Conservation (phyloP, 108 stramenopile genomes). For the Mediolabrus comicus region DNA sequence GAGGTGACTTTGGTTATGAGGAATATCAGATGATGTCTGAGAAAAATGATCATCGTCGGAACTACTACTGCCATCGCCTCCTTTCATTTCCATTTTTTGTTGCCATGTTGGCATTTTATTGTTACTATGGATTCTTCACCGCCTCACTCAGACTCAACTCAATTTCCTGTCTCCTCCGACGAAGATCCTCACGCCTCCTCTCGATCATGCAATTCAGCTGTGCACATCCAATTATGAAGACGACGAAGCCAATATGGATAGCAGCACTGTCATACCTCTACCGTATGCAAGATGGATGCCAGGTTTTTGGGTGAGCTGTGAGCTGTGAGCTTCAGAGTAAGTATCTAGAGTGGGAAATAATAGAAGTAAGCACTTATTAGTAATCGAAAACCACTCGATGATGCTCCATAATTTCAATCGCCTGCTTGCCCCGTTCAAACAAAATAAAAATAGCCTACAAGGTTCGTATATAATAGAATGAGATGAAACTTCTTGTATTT, state of each 20-base stretch:
- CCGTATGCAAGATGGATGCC: too few species aligned
- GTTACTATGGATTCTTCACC: background rate
- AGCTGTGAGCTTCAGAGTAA: too few species aligned
- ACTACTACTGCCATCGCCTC: background rate
- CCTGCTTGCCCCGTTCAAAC: too few species aligned
- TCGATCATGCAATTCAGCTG: conserved; percentile 43
- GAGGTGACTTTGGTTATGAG: background rate
- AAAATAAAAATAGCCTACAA: too few species aligned
- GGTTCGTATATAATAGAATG: too few species aligned
- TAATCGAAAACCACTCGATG: too few species aligned
- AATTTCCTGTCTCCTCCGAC: background rate
- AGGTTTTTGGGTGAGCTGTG: too few species aligned
- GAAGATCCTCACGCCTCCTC: conserved; percentile 22
- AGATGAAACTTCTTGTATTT: too few species aligned
- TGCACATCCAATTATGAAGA: conserved; percentile 15
- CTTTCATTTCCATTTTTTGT: background rate
- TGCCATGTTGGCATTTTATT: conserved; percentile 19
- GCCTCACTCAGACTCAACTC: background rate
- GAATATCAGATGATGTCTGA: conserved; percentile 3
- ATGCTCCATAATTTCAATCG: too few species aligned
- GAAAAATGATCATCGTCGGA: conserved; percentile 26
- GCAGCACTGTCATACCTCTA: too few species aligned
- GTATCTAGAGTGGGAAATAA: too few species aligned
- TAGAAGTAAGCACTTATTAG: too few species aligned
- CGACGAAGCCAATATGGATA: background rate